Conservation (phyloP, 441 rosid genomes). For the Raphanus hybrid region DNA sequence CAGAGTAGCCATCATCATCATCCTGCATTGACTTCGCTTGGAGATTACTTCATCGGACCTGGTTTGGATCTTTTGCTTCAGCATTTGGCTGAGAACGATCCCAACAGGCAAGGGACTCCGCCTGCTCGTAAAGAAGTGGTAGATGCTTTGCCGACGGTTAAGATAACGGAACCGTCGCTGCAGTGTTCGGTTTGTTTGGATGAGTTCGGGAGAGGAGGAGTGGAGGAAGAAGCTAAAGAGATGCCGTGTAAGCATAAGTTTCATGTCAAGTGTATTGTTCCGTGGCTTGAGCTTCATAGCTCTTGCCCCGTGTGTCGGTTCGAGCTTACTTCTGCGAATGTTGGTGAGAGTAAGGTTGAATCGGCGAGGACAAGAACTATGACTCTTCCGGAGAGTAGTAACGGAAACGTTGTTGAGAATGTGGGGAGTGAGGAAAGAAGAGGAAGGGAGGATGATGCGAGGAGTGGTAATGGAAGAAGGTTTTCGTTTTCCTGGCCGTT, state of each 20-base stretch:
- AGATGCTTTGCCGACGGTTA: constrained; percentile 66
- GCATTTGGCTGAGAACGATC: constrained; percentile 72
- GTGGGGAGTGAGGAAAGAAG: constrained; percentile 28
- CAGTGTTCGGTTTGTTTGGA: constrained; percentile 74
- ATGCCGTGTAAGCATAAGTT: constrained; percentile 78
- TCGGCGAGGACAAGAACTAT: constrained; percentile 36
- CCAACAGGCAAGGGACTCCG: constrained; percentile 65
- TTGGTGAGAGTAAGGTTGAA: constrained; percentile 60
- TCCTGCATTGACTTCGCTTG: constrained; percentile 59
- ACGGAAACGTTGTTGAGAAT: constrained; percentile 30
- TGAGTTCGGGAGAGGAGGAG: constrained; percentile 58
- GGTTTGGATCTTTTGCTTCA: constrained; percentile 68
- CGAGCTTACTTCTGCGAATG: constrained; percentile 51
- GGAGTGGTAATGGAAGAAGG: constrained; percentile 63
- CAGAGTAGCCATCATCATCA: constrained; percentile 40
- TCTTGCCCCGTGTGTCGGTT: constrained; percentile 73
- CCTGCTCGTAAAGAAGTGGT: constrained; percentile 65
- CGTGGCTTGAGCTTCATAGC: constrained; percentile 76
- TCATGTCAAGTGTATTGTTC: constrained; percentile 57
- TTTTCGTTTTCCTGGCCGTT: constrained; percentile 82
- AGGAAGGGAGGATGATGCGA: constrained; percentile 46
- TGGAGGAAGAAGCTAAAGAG: constrained; percentile 55
- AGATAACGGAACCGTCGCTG: constrained; percentile 44
- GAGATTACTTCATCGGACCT: constrained; percentile 69
- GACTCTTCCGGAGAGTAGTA: constrained; percentile 36